Evolutionary conservation across 352 stramenopile genomes (phyloP).

Genomic region (Achlya hypogyna): DNA sequence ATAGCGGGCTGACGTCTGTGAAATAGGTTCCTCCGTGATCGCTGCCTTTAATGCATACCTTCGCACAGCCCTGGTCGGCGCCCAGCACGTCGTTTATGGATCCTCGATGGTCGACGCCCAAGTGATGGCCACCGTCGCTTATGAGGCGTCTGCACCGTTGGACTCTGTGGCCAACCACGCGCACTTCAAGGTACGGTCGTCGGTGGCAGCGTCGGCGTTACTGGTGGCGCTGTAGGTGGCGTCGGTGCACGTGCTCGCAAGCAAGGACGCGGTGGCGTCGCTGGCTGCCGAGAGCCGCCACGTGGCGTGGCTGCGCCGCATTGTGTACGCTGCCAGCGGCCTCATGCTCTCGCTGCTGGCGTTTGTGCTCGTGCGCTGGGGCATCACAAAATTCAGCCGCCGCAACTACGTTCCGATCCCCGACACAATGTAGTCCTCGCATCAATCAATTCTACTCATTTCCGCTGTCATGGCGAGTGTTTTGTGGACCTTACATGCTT

Average conservation of each 20-base stretch:
- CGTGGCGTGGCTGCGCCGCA: not conserved
- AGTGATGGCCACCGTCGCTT: not conserved
- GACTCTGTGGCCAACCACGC: not conserved
- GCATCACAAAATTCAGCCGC: not conserved
- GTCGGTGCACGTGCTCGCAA: not conserved
- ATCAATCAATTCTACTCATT: not conserved
- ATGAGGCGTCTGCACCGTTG: not conserved
- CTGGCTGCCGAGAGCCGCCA: not conserved
- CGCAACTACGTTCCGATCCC: not conserved
- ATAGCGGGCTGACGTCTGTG: too few species aligned
- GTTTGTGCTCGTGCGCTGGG: not conserved
- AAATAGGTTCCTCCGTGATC: not conserved
- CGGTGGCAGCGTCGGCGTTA: not conserved
- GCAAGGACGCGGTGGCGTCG: not conserved
- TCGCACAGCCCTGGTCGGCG: not conserved
- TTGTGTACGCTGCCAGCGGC: not conserved
- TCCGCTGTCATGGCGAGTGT: too few species aligned
- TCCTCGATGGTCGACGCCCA: not conserved
- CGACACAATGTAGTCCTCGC: not conserved
- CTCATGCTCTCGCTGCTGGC: not conserved
- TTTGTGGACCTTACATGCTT: too few species aligned
- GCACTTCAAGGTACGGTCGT: not conserved
- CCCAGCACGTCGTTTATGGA: not conserved
- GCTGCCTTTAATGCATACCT: not conserved
- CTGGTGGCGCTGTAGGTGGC: not conserved